phyloP scores from a whole-genome alignment of 257 asterid genomes.

The Thymus quinquecostatus region DNA sequence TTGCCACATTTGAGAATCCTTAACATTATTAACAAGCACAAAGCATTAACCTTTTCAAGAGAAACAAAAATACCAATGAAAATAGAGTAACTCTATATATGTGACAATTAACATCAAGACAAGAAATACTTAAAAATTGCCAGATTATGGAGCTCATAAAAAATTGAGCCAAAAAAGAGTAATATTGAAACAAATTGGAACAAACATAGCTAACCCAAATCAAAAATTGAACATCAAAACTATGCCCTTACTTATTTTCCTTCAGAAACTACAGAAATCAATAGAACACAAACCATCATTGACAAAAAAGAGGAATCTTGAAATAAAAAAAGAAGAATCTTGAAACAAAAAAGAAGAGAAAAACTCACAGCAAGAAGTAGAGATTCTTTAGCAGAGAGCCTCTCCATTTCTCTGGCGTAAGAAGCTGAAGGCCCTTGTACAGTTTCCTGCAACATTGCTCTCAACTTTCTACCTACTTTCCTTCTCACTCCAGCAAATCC shows the following conservation, averaged over 20 bases:
- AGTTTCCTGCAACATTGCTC: conserved; percentile 66
- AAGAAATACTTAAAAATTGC: background rate
- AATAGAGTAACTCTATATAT: background rate
- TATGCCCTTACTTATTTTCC: conserved; percentile 19
- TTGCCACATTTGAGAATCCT: conserved; percentile 2
- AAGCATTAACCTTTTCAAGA: background rate
- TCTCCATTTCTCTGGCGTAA: conserved; percentile 83
- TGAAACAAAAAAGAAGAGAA: background rate
- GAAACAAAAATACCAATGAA: conserved; percentile 1
- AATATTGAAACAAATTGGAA: conserved; percentile 3
- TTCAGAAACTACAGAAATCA: conserved; percentile 3
- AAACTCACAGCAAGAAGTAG: conserved; percentile 70
- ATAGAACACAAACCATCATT: background rate
- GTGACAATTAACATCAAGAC: background rate
- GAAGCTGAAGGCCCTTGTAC: conserved; percentile 71
- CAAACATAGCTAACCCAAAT: conserved; percentile 3
- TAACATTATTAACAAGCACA: background rate
- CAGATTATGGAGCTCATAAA: background rate
- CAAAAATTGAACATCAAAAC: conserved; percentile 10
- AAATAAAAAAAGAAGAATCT: background rate
- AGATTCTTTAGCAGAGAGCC: conserved; percentile 79
- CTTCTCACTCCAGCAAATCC: conserved; percentile 22
- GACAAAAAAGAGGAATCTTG: background rate
- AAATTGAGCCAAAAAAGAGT: background rate
- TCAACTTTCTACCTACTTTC: conserved; percentile 35